A percentile compares a stretch with the other conserved stretches of the same genome.
These are phyloP conservation scores for Scedosporium dehoogii DNA, from an alignment of 2,329 filamentous ascomycete species.

Conservation along the genomic window DNA sequence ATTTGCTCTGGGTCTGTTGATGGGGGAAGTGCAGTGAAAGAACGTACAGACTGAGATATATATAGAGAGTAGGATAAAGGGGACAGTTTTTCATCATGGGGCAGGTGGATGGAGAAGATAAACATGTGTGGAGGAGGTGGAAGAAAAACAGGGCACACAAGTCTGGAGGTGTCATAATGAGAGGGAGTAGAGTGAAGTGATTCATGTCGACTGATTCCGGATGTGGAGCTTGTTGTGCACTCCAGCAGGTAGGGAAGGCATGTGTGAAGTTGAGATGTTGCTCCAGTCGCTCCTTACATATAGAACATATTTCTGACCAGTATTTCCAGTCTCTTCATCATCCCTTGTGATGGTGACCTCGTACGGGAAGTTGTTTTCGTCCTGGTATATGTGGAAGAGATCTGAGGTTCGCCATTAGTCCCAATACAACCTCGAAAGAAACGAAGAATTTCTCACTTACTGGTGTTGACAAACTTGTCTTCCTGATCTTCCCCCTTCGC, in stretches of 20 bases:
- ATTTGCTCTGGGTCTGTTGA: too few species aligned
- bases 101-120: neutral
- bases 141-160: too few species aligned
- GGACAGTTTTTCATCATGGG: too few species aligned
- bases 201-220: too few species aligned
- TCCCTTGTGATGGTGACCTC: conserved; percentile 50
- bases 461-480: conserved; percentile 36
- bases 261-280: neutral
- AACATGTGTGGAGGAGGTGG: neutral
- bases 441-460: conserved; percentile 24
- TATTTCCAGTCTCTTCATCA: conserved; percentile 29
- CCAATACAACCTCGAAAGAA: neutral
- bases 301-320: conserved; percentile 49
- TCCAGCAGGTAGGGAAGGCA: too few species aligned
- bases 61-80: too few species aligned
- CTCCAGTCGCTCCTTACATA: conserved; percentile 35
- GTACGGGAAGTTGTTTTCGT: conserved; percentile 53
- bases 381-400: conserved; percentile 55
- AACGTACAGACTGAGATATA: too few species aligned
- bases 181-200: too few species aligned
- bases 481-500: conserved; percentile 28
- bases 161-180: too few species aligned
- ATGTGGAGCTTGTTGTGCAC: too few species aligned
- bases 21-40: too few species aligned
- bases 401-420: conserved; percentile 25